Evolutionary conservation across 257 asterid species (phyloP).

Genomic region (Petunia secreta): DNA sequence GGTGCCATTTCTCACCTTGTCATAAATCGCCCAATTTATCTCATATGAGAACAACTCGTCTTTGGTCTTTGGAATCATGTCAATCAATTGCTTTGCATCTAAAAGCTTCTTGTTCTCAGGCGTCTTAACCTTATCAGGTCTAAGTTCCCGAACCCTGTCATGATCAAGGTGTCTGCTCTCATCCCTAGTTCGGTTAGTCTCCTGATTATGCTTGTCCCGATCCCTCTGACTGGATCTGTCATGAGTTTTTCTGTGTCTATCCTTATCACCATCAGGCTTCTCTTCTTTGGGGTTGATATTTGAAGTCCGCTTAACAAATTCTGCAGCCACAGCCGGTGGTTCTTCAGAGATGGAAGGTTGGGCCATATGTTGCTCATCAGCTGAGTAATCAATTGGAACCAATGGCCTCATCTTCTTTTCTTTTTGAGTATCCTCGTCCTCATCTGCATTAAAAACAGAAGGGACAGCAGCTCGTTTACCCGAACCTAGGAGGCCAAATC

Average conservation of each 20-base stretch:
- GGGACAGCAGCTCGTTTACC: constrained; percentile 94
- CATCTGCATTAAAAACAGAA: constrained; percentile 86
- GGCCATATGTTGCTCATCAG: constrained; percentile 72
- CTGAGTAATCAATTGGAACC: constrained; percentile 95
- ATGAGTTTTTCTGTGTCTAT: constrained; percentile 66
- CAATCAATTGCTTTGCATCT: constrained; percentile 96
- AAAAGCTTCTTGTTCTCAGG: constrained; percentile 81
- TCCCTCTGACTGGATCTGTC: constrained; percentile 80
- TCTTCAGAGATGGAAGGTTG: constrained; percentile 56
- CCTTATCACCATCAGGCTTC: constrained; percentile 68
- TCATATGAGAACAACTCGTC: constrained; percentile 87
- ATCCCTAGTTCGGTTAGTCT: constrained; percentile 50
- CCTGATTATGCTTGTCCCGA: constrained; percentile 70
- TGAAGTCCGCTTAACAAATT: constrained; percentile 66
- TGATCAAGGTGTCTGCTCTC: constrained; percentile 66
- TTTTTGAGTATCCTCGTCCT: constrained; percentile 92
- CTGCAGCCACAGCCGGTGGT: constrained; percentile 70
- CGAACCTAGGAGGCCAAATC: constrained; percentile 84
- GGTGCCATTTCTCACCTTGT: constrained; percentile 62
- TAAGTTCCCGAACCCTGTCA: constrained; percentile 50
- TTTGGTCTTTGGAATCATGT: constrained; percentile 94
- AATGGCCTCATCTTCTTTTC: constrained; percentile 98
- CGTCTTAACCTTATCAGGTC: constrained; percentile 53
- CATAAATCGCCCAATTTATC: constrained; percentile 84
- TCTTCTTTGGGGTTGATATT: constrained; percentile 66